Conservation (phyloP, 495 filamentous ascomycete genomes). For the Cercophora newfieldiana region DNA sequence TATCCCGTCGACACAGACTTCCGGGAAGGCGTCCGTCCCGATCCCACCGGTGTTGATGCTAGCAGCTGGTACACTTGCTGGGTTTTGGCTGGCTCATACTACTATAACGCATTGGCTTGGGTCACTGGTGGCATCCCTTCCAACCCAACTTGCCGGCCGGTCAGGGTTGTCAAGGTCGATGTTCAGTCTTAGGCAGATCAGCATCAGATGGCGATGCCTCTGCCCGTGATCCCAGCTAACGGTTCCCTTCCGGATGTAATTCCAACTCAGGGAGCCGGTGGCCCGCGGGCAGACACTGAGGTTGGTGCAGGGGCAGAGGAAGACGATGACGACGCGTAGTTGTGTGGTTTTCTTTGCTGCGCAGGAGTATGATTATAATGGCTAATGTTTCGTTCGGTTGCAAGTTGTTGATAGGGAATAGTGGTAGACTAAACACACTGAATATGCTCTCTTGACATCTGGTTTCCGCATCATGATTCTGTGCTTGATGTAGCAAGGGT, state of each 20-base stretch:
- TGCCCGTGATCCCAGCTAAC: background rate
- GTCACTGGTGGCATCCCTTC: constrained; percentile 45
- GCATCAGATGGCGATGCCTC: background rate
- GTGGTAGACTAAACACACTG: background rate
- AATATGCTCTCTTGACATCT: background rate
- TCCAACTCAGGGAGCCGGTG: background rate
- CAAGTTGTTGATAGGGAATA: background rate
- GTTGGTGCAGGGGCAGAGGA: background rate
- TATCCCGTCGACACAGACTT: constrained; percentile 48
- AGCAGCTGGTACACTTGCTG: constrained; percentile 56
- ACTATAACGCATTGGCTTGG: constrained; percentile 55
- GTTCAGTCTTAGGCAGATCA: constrained; percentile 9
- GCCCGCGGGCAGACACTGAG: background rate
- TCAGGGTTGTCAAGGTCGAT: constrained; percentile 37
- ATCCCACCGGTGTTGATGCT: constrained; percentile 22
- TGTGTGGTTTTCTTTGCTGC: background rate
- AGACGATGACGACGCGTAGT: background rate
- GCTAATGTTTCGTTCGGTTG: background rate
- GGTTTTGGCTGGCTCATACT: constrained; percentile 51
- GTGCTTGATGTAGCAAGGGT: background rate
- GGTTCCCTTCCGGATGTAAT: background rate
- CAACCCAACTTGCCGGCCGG: constrained; percentile 57
- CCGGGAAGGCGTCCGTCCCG: constrained; percentile 22
- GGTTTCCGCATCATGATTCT: background rate
- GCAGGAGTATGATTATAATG: background rate